Base-by-base conservation (phyloP, 177 flowering plant species). In the Vitis hybrid region DNA sequence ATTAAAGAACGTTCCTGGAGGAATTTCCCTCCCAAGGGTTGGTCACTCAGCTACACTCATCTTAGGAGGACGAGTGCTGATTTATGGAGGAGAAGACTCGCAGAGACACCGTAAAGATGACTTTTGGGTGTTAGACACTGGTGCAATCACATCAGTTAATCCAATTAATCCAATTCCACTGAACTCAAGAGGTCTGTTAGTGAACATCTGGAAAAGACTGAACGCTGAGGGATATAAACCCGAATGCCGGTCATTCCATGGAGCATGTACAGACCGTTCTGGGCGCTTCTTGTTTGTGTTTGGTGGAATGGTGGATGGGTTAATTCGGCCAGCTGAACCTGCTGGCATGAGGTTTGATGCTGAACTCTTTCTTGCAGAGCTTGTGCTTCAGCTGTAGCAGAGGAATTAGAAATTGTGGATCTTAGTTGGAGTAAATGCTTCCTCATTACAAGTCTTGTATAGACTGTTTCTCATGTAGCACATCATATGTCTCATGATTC, bases 291-390 rank as follows among this genome's bases (percentile, higher is more conserved):
- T 95, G 65, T 95, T 81, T 61, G 80, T 95, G 32, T 89, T 80
- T 76, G 98, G 99, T 35, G 99, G 99, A 21, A 95, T 92, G 98
- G 88, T 91, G 60, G 94, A 95, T 80, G 94, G 97, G 15, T 11
- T 82, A 35, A 35, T 83, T 68, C 90, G 81, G 65, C 97, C 92
- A 57, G 82, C 78, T 17, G 96, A 86, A 68, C 14, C 85, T 8
- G 62, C 82, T n/a, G 96, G 89, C n/a, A 76, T 95, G 78, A 76
- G 84, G 73, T 95, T 93, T 75, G 89, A 91, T 72, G 91, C 88
- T 30, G 92, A 88, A 54, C 80, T 85, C 63, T 88, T 90, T 75
- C 80, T 89, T 46, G 89, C 86, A 67, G 97, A 91, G 74, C 91
- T 88, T 71, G 65, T 77, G 73, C 84, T 86, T 62, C 74, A 78